Evolutionary conservation across 1,139 yeast species (phyloP).

Genomic region (Candida glucosophila): DNA sequence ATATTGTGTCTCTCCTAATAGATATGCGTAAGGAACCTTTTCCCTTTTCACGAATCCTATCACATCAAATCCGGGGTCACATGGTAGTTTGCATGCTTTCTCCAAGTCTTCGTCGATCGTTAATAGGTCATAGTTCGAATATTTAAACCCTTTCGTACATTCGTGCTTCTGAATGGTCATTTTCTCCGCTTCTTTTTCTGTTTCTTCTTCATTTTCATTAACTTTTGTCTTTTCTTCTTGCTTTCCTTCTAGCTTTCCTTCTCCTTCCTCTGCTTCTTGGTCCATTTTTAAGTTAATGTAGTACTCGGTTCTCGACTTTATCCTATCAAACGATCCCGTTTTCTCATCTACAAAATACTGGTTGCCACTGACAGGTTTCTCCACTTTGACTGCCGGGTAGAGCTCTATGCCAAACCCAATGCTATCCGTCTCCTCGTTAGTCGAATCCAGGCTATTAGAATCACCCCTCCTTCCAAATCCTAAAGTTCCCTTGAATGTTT

Average conservation of each 20-base stretch:
- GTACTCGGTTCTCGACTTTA: constrained; percentile 16
- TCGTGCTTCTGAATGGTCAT: too few species aligned
- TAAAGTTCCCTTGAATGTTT: constrained; percentile 27
- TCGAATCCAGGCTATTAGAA: constrained; percentile 6
- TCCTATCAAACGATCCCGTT: constrained; percentile 5
- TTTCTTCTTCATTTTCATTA: constrained; percentile 13
- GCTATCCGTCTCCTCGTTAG: constrained; percentile 6
- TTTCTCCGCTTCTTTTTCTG: constrained; percentile 9
- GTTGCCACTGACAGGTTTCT: constrained; percentile 23
- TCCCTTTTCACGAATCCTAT: constrained; percentile 46
- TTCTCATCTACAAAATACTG: constrained; percentile 17
- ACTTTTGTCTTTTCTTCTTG: constrained; percentile 12
- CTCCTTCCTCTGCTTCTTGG: constrained; percentile 7
- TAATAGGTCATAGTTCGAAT: constrained; percentile 47
- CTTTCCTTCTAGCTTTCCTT: too few species aligned
- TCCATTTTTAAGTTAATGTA: constrained; percentile 10
- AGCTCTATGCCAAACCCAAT: constrained; percentile 49
- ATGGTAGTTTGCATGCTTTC: constrained; percentile 31
- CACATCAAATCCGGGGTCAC: constrained; percentile 49
- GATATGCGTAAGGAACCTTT: constrained; percentile 48
- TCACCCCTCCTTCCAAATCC: constrained; percentile 26
- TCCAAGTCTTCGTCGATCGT: constrained; percentile 32
- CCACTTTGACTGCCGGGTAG: constrained; percentile 53
- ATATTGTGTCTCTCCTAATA: constrained; percentile 50
- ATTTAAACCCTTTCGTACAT: constrained; percentile 50